Evolutionary conservation across 371 early-diverging fungal species (phyloP), one percentile per base, ranked within the genome.

Genomic region (Coemansia sp.): DNA sequence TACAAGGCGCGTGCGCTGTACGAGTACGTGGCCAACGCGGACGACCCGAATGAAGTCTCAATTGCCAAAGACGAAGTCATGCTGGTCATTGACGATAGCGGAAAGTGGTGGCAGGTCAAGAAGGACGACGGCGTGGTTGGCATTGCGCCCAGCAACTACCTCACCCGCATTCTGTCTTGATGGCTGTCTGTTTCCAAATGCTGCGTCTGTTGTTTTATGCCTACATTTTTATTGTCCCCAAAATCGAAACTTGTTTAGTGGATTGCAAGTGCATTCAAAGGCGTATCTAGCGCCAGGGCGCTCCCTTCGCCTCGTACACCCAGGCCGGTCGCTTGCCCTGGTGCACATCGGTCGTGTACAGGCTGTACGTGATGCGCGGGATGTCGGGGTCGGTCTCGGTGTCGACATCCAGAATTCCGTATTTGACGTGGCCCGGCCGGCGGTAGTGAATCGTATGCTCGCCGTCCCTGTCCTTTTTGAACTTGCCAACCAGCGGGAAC

Each of bases 91-190:
- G 94, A 95, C 76, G 90, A 85, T 69, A 87, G 89, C 78, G 97
- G 97, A 74, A 93, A 94, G 67, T 97, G 97, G 97, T 97, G 97
- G 97, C 90, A 92, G 77, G 96, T 91, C 42, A 86, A 87, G 60
- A 89, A 88, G 61, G 76, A 80, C 46, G 90, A 94, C 67, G 95
- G 94, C 16, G 69, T 83, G 8, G 76, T 86, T 12, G 97, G 97
- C 61, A 95, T 97, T 80, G 94, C 89, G 14, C 97, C 97, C 51
- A 89, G 90, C 77, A 97, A 97, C 82, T 97, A 94, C 55, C 60
- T 77, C 12, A 64, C 72, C 12, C 62, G 65, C 24, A 69, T 68
- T 7, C 48, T 60, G n/a, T 58, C 59, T 14, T 60, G 58, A 36
- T 10, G 16, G 4, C 54, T 34, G 32, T 33, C 6, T 11, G 14